phyloP scores from a whole-genome alignment of 2,329 filamentous ascomycete genomes.

The Neopestalotiopsis sp. region DNA sequence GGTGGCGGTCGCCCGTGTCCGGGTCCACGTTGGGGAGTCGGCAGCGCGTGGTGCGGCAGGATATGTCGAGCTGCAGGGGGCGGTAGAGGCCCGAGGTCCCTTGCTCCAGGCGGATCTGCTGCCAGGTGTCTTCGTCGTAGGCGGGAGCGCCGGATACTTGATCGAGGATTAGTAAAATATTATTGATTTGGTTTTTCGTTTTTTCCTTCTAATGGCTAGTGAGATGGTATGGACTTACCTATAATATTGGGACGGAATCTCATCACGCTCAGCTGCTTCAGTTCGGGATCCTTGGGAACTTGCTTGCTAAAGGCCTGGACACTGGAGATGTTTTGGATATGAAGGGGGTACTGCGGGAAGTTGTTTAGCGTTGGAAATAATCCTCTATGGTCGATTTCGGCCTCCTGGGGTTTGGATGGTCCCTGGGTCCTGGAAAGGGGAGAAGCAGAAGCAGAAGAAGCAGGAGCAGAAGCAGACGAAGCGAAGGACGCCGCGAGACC shows the following conservation, averaged over 20 bases:
- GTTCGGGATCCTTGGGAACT: conserved; percentile 54
- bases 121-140: conserved; percentile 76
- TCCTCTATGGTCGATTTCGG: neutral
- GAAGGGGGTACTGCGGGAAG: conserved; percentile 65
- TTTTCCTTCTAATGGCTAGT: too few relatives aligned
- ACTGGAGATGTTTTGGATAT: conserved; percentile 69
- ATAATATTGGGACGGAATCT: conserved; percentile 78
- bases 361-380: neutral
- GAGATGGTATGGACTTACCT: conserved; percentile 42
- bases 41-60: conserved; percentile 72
- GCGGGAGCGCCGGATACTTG: conserved; percentile 64
- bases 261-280: conserved; percentile 61
- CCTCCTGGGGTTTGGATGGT: neutral
- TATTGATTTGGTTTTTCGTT: neutral
- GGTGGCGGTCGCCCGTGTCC: conserved; percentile 59
- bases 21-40: conserved; percentile 75
- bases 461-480: neutral
- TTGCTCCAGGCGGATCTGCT: conserved; percentile 58
- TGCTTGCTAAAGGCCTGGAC: conserved; percentile 64
- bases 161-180: neutral
- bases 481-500: neutral
- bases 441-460: neutral
- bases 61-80: conserved; percentile 54
- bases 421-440: neutral
- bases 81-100: conserved; percentile 52